These are phyloP conservation scores for Claviceps spartinae DNA, from an alignment of 2,329 filamentous ascomycete genomes.

Conservation along the genomic window DNA sequence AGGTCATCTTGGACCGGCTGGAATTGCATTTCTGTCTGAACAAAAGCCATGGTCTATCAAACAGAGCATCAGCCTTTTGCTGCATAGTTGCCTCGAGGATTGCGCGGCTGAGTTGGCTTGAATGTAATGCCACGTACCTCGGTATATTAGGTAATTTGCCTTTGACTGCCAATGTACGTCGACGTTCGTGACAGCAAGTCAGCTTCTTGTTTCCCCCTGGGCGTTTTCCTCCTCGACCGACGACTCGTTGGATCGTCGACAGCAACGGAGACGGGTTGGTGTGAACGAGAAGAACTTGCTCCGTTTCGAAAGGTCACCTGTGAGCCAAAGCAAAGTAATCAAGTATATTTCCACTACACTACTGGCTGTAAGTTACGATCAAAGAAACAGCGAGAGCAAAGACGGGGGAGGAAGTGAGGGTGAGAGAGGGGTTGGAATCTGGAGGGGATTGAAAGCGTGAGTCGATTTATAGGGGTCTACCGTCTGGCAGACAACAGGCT, in stretches of 20 bases:
- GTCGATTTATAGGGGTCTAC: neutral
- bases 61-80: neutral
- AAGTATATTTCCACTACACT: slow-evolving; percentile 7
- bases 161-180: neutral
- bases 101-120: neutral
- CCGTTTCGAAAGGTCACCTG: slow-evolving; percentile 2
- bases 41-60: slow-evolving; percentile 23
- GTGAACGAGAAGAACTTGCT: neutral
- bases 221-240: neutral
- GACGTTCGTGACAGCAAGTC: neutral
- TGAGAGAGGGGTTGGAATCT: too few relatives aligned
- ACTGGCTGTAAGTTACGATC: neutral
- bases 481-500: too few relatives aligned
- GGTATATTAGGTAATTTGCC: neutral
- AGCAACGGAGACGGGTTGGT: neutral
- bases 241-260: slow-evolving; percentile 7
- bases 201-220: neutral
- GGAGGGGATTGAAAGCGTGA: neutral
- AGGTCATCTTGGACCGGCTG: slow-evolving; percentile 67
- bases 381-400: neutral
- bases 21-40: slow-evolving; percentile 15
- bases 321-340: neutral
- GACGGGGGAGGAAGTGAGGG: neutral
- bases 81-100: neutral
- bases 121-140: slow-evolving; percentile 2